Percentiles rank a stretch among this genome's conserved stretches.
These are phyloP conservation scores for Metarhizium rileyi DNA, from an alignment of 2,329 filamentous ascomycete species.

Conservation along the genomic window DNA sequence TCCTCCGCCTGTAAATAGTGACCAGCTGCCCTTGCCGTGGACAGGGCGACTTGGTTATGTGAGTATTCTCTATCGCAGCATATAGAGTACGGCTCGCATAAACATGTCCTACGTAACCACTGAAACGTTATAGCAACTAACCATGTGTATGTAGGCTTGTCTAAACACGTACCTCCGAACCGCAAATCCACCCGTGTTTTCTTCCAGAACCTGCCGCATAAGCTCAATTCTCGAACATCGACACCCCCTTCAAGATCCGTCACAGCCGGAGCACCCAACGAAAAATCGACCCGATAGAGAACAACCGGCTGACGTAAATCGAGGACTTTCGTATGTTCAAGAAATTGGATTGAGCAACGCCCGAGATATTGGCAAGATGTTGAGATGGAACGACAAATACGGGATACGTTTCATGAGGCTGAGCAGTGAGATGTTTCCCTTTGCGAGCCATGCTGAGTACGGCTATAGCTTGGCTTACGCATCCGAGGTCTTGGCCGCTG, in stretches of 20 bases:
- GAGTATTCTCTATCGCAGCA: conserved; percentile 21
- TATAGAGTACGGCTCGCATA: not conserved
- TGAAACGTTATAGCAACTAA: conserved; percentile 5
- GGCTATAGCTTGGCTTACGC: conserved; percentile 85
- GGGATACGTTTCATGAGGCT: conserved; percentile 87
- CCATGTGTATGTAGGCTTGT: conserved; percentile 62
- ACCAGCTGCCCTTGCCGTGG: conserved; percentile 79
- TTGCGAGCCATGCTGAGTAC: conserved; percentile 79
- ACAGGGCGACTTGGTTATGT: conserved; percentile 84
- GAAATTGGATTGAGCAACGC: conserved; percentile 72
- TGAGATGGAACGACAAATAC: conserved; percentile 86
- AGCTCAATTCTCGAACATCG: conserved; percentile 83
- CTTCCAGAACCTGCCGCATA: conserved; percentile 84
- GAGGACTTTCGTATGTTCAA: conserved; percentile 66
- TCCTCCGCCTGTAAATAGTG: conserved; percentile 72
- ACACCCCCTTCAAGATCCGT: conserved; percentile 67
- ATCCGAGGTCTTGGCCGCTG: conserved; percentile 63
- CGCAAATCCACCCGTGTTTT: conserved; percentile 77
- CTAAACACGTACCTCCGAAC: conserved; percentile 83
- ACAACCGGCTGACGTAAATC: conserved; percentile 53
- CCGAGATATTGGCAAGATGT: conserved; percentile 72
- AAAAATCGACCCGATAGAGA: conserved; percentile 79
- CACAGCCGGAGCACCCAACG: conserved; percentile 66
- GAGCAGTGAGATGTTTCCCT: conserved; percentile 95
- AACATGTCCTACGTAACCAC: not conserved